Evolutionary conservation across 176 grass and related monocot species (phyloP).

Genomic region (Musa troglodytarum): DNA sequence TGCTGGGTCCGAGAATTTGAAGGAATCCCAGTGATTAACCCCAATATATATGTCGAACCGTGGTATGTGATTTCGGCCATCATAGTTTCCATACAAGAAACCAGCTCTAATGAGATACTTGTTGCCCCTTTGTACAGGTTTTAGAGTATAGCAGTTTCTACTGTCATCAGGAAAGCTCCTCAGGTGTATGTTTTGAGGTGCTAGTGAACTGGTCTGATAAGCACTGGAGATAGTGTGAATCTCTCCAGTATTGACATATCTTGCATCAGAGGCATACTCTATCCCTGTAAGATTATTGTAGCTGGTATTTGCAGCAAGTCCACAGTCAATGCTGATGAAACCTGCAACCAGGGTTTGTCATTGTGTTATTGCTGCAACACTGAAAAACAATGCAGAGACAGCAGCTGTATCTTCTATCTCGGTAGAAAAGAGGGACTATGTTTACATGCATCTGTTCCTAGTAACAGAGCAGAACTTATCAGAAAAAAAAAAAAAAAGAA

Average conservation of each 20-base stretch:
- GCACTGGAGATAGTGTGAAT: constrained; percentile 27
- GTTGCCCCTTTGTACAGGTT: constrained; percentile 26
- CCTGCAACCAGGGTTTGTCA: constrained; percentile 17
- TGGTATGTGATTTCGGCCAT: constrained; percentile 29
- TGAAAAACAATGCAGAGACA: neutral
- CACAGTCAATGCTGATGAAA: constrained; percentile 70
- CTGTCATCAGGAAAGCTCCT: constrained; percentile 30
- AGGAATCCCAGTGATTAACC: constrained; percentile 27
- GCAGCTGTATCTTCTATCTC: too few relatives aligned
- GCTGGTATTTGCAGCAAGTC: constrained; percentile 18
- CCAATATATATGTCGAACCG: constrained; percentile 52
- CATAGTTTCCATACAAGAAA: constrained; percentile 49
- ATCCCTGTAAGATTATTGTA: constrained; percentile 16
- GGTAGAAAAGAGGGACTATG: too few relatives aligned
- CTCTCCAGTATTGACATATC: constrained; percentile 34
- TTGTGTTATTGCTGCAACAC: neutral
- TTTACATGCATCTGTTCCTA: too few relatives aligned
- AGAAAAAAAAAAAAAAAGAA: too few relatives aligned
- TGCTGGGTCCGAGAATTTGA: constrained; percentile 7
- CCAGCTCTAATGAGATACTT: constrained; percentile 41
- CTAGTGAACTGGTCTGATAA: constrained; percentile 9
- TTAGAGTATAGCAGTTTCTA: constrained; percentile 52
- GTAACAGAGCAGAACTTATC: too few relatives aligned
- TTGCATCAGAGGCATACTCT: constrained; percentile 40
- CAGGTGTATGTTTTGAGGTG: neutral